Conservation (phyloP, 371 early-diverging fungal genomes). For the Capniomyces stellatus region DNA sequence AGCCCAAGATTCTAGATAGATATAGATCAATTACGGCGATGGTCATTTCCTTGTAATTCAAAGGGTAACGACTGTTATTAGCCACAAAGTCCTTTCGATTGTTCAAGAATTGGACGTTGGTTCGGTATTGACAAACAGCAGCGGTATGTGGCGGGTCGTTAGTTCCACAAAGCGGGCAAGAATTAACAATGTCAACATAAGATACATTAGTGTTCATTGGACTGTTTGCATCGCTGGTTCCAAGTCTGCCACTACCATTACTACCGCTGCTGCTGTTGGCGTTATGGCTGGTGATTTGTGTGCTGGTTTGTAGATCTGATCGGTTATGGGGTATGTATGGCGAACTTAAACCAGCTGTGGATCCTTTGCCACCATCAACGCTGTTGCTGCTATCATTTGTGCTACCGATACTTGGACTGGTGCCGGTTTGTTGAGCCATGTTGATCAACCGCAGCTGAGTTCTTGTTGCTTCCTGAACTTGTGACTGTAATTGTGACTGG, state of each 20-base stretch:
- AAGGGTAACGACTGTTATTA: background rate
- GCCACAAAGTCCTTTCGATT: background rate
- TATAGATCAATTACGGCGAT: background rate
- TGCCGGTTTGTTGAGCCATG: background rate
- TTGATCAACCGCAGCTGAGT: background rate
- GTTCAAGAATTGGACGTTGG: background rate
- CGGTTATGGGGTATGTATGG: background rate
- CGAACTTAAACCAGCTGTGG: background rate
- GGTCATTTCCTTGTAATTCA: background rate
- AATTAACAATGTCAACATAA: background rate
- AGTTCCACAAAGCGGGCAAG: background rate
- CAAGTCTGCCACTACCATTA: too few relatives aligned
- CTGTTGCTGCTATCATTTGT: background rate
- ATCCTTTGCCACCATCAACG: background rate
- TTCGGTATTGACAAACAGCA: background rate
- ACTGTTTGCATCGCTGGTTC: too few relatives aligned
- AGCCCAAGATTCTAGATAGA: background rate
- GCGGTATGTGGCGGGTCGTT: background rate
- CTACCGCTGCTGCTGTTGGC: too few relatives aligned
- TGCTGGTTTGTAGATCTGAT: background rate
- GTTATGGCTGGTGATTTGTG: background rate
- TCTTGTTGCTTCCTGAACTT: background rate
- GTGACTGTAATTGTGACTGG: background rate
- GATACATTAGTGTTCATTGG: background rate
- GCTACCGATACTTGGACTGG: background rate